Evolutionary conservation across 306 rosid species (phyloP), one percentile per base, ranked within the genome.

Genomic region (Canavalia gladiata): DNA sequence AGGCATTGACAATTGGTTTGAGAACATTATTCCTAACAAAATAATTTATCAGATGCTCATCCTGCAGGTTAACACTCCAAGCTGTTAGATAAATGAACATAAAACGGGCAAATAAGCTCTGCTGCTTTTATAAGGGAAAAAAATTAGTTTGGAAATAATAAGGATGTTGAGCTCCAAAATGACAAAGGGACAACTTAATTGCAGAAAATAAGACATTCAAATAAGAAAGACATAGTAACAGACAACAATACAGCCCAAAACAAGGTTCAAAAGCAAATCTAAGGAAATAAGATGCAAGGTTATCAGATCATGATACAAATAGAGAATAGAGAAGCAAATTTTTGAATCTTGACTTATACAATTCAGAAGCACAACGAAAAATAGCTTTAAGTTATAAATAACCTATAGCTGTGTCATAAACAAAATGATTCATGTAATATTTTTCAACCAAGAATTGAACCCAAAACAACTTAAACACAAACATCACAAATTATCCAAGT

Each of bases 11-110:
- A 86, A 95, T 84, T 83, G 97, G 97, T 87, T 89, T 91, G 76
- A 95, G 94, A 83, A 92, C 91, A 71, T 95, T 90, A 75, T 91
- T 90, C 88, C 84, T 90, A 50, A 89, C 87, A 77, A 95, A 87
- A 88, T 95, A 90, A 79, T 57, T 90, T 39, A 88, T 57, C 88
- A 95, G 84, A 87, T 95, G 97, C 74, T 92, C 99, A 85, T 95
- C 97, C 99, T 95, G 94, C 90, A 86, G 51, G 84, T 86, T 74
- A 51, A 83, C 81, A 90, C 60, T 35, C 31, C 50, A 72, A 72
- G 72, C 47, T 30, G 76, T 87, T 75, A 87, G 74, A 71, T 41
- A 30, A 7, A 51, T 34, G 72, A 46, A 74, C 50, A 9, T 11
- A 77, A 41, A 46, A 55, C 25, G 6, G 72, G 39, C 49, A 42